A percentile compares a stretch with the other conserved stretches of the same genome.
These are phyloP conservation scores for Collybiopsis luxurians DNA, from an alignment of 768 basidiomycete genomes.

Conservation along the genomic window DNA sequence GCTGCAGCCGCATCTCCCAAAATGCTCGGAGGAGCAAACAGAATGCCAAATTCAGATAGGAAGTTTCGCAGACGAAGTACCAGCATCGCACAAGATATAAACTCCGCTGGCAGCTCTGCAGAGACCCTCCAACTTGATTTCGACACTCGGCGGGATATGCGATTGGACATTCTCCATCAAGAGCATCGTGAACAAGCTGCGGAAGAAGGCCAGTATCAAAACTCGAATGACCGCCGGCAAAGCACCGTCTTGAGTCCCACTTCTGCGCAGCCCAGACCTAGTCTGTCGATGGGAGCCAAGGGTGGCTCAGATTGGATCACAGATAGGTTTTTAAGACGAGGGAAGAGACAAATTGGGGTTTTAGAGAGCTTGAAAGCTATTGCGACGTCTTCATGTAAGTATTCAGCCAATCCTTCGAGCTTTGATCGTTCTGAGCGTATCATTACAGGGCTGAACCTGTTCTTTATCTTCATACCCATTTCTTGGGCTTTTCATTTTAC, in stretches of 20 bases:
- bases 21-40: no score
- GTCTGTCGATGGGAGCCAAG: background rate
- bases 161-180: background rate
- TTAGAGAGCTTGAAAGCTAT: constrained; percentile 43
- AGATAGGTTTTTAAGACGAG: constrained; percentile 20
- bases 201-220: background rate
- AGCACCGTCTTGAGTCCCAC: background rate
- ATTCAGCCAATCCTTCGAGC: background rate
- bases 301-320: background rate
- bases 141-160: background rate
- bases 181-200: background rate
- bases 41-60: background rate
- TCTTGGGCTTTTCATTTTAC: constrained; percentile 59
- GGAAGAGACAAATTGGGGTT: constrained; percentile 42
- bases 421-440: background rate
- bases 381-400: constrained; percentile 35
- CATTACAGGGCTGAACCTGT: constrained; percentile 51
- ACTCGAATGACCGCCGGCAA: no score
- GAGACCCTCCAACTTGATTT: background rate
- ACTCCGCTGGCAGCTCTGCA: background rate
- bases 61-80: background rate
- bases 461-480: constrained; percentile 59
- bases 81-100: background rate
- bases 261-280: background rate
- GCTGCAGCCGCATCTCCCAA: no score